phyloP scores from a whole-genome alignment of 345 rosid genomes.

The Eucalyptus virginea region DNA sequence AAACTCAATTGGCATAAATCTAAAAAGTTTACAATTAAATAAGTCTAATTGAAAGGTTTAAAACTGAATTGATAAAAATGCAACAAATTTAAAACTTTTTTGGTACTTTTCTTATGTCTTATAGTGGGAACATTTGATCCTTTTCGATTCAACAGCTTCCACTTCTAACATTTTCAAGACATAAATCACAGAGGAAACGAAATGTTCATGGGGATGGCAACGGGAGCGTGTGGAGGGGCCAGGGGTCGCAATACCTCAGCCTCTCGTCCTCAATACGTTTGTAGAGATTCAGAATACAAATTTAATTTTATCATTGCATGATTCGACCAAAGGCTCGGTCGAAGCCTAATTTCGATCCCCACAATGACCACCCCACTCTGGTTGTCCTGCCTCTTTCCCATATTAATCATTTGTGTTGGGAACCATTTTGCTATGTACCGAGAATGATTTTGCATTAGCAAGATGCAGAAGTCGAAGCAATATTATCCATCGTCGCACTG shows the following conservation, averaged over 20 bases:
- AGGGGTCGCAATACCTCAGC: background rate
- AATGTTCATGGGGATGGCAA: background rate
- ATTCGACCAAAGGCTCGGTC: too few relatives aligned
- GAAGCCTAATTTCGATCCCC: too few relatives aligned
- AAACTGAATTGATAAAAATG: fast-evolving
- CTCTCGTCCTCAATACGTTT: too few relatives aligned
- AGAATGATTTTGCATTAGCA: background rate
- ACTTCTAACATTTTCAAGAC: background rate
- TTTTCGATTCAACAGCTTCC: background rate
- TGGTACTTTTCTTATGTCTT: fast-evolving
- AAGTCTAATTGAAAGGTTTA: fast-evolving
- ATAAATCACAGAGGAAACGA: background rate
- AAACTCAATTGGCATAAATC: too few relatives aligned
- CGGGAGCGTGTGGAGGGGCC: background rate
- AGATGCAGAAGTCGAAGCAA: background rate
- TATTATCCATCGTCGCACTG: background rate
- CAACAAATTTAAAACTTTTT: fast-evolving
- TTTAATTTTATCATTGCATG: too few relatives aligned
- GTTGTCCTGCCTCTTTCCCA: too few relatives aligned
- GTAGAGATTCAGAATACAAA: too few relatives aligned
- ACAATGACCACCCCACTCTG: too few relatives aligned
- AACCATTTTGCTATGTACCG: background rate
- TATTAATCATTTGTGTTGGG: too few relatives aligned
- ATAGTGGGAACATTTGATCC: background rate
- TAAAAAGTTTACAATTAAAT: too few relatives aligned